Base-by-base conservation (phyloP, 1,284 basidiomycete genomes). In the Ustilago sp. region DNA sequence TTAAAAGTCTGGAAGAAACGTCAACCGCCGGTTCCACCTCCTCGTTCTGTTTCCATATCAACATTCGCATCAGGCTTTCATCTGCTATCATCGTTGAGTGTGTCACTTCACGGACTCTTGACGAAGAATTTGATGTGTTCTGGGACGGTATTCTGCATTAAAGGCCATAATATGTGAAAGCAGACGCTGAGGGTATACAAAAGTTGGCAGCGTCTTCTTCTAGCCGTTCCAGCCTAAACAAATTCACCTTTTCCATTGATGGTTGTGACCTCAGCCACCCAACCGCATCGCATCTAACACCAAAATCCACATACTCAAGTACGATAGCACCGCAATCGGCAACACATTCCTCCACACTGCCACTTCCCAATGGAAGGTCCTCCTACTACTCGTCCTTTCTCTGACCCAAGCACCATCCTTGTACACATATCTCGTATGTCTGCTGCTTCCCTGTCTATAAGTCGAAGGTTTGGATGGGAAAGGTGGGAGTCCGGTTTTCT, bases 291-390 rank as follows among this genome's bases (percentile, higher is more conserved):
- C 63, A 59, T 77, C 80, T 15, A 77, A 38, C 9, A 83, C 52
- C 32, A 84, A 47, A 12, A 77, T 74, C 82, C 82, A 83, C 68
- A 85, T 76, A 19, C 82, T 80, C 11, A 82, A 32, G 51, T 85
- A 85, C 23, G 76, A 76, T 19, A 85, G 64, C 39, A 76, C 68
- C 0, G 74, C 82, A 34, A 85, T 80, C 11, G 84, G 84, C 54
- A 85, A 47, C 9, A 85, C 74, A 41, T 85, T 85, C 15, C 84
- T 66, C 68, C 80, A 72, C 43, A 85, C 75, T n/a, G 83, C 83
- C 43, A 85, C 84, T 23, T 84, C 78, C 84, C 84, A 85, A 50
- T 83, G 84, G 59, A 85, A 85, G 23, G 82, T 82, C 17, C 84
- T 64, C 8, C 79, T 61, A 41, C 78, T 77, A 28, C 74, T 60